These are phyloP conservation scores for Pseudoscleropodium purum DNA, from an alignment of 225 moss, liverwort and hornwort species.

Conservation along the genomic window DNA sequence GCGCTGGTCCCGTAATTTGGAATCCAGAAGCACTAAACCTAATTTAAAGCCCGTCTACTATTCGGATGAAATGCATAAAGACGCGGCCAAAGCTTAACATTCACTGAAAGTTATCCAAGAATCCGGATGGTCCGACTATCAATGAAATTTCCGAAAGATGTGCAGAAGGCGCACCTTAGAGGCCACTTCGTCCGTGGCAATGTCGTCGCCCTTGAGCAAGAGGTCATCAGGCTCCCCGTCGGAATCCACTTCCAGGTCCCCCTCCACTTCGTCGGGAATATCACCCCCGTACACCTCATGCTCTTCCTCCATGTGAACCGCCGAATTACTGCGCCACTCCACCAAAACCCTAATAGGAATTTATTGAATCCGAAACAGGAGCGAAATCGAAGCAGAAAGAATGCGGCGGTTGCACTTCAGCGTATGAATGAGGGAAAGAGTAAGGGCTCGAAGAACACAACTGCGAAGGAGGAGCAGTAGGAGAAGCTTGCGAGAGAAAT, in stretches of 20 bases:
- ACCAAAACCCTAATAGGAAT: not conserved
- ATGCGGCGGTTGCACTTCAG: not conserved
- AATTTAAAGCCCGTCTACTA: not conserved
- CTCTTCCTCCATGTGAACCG: conserved; percentile 75
- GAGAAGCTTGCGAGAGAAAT: not conserved
- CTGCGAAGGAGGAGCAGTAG: not conserved
- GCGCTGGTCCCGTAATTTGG: no score
- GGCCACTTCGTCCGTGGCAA: conserved; percentile 62
- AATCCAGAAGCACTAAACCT: not conserved
- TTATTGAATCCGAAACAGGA: not conserved
- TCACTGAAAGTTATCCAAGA: not conserved
- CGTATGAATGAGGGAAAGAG: not conserved
- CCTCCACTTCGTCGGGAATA: conserved; percentile 94
- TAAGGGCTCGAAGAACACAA: not conserved
- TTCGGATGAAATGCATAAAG: not conserved
- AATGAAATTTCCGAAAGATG: not conserved
- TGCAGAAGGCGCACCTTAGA: conserved; percentile 50
- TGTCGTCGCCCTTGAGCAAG: conserved; percentile 69
- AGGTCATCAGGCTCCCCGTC: conserved; percentile 85
- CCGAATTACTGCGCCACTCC: not conserved
- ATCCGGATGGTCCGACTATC: not conserved
- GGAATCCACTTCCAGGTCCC: conserved; percentile 85
- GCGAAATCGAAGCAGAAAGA: not conserved
- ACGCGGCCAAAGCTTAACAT: not conserved
- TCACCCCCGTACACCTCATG: conserved; percentile 98